Percentiles rank a stretch among this genome's conserved stretches.
These are phyloP conservation scores for Penicillium herquei DNA, from an alignment of 495 filamentous ascomycete genomes.

Conservation along the genomic window DNA sequence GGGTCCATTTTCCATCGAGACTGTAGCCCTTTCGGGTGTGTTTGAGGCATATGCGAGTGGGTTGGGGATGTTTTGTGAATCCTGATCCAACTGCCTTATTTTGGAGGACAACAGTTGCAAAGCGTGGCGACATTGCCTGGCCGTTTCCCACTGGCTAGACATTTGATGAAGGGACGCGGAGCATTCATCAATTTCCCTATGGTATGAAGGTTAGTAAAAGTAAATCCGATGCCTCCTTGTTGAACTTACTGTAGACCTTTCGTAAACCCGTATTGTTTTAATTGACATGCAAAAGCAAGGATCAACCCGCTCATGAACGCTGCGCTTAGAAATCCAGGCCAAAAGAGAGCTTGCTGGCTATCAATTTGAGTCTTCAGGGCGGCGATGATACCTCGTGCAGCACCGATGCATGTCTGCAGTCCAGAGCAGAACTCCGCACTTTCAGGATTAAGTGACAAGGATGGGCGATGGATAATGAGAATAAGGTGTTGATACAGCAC, in stretches of 20 bases:
- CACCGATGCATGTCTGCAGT: conserved; percentile 41
- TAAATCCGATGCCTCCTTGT: too few relatives aligned
- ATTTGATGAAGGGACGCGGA: conserved; percentile 32
- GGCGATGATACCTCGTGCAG: conserved; percentile 35
- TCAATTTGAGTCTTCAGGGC: conserved; percentile 32
- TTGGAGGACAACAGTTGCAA: conserved; percentile 29
- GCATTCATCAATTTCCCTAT: conserved; percentile 36
- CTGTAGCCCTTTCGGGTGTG: conserved; percentile 1
- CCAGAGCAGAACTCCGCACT: conserved; percentile 40
- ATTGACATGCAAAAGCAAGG: conserved; percentile 41
- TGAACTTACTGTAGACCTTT: conserved; percentile 36
- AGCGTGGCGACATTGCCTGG: conserved; percentile 36
- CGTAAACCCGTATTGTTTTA: conserved; percentile 35
- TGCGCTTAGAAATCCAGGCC: conserved; percentile 40
- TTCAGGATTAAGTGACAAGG: conserved; percentile 32
- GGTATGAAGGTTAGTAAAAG: background rate
- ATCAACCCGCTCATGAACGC: conserved; percentile 44
- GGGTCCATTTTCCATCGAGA: background rate
- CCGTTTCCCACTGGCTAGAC: conserved; percentile 42
- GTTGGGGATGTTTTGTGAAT: background rate
- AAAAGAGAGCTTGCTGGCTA: conserved; percentile 35
- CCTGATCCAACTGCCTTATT: conserved; percentile 19
- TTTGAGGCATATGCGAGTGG: conserved; percentile 16
- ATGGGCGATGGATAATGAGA: conserved; percentile 59
- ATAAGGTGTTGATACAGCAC: conserved; percentile 67